Percentiles rank a stretch among this genome's conserved stretches.
Conservation (phyloP, 441 rosid species). For the Populus trichocarpa region DNA sequence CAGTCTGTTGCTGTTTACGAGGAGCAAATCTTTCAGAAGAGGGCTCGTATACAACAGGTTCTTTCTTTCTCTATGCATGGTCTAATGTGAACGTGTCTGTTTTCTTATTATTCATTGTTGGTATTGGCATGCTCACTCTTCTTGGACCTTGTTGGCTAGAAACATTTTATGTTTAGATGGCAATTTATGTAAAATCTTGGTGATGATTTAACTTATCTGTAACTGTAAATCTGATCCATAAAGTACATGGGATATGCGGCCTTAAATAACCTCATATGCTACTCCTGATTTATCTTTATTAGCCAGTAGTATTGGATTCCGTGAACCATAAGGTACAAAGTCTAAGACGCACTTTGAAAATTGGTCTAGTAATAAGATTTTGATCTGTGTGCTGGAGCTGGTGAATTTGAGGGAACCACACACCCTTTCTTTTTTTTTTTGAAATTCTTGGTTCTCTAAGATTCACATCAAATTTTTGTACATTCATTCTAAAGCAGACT, state of each 20-base stretch:
- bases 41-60: constrained; percentile 89
- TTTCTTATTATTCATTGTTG: background rate
- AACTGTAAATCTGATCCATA: too few species aligned
- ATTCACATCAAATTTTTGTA: background rate
- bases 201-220: too few species aligned
- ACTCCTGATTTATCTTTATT: background rate
- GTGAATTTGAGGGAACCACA: background rate
- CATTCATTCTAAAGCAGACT: background rate
- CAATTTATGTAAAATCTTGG: too few species aligned
- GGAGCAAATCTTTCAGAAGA: constrained; percentile 95
- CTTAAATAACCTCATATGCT: background rate
- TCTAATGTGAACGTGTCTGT: too few species aligned
- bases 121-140: background rate
- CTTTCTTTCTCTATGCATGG: constrained; percentile 1
- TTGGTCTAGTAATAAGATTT: background rate
- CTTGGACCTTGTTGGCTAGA: background rate
- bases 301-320: background rate
- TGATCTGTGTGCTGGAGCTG: background rate
- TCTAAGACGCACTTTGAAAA: background rate
- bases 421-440: background rate
- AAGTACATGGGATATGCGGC: background rate
- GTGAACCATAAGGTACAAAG: background rate
- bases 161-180: background rate
- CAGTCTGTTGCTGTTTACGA: constrained; percentile 81
- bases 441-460: background rate